These are phyloP conservation scores for Puccinia brachypodii DNA, from an alignment of 1,284 basidiomycete species.

Conservation along the genomic window DNA sequence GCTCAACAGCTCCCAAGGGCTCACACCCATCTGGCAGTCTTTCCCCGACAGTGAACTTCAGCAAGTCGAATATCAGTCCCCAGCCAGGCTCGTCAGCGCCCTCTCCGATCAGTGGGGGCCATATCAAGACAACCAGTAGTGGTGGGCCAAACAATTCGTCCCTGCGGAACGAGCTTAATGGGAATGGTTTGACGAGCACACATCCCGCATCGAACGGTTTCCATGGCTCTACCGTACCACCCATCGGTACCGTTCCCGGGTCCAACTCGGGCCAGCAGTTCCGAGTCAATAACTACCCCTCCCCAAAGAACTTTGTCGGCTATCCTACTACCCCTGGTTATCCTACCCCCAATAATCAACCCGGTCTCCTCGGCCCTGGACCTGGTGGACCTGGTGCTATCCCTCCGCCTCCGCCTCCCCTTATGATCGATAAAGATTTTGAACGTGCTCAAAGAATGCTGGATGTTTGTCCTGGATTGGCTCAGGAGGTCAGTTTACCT, in stretches of 20 bases:
- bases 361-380: background rate
- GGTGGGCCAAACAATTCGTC: background rate
- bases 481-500: slow-evolving; percentile 25
- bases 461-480: slow-evolving; percentile 41
- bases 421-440: slow-evolving; percentile 36
- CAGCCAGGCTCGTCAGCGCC: background rate
- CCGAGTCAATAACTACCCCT: slow-evolving; percentile 42
- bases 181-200: background rate
- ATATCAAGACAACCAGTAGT: background rate
- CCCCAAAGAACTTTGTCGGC: slow-evolving; percentile 8
- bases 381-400: too few relatives aligned
- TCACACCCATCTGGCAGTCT: slow-evolving; percentile 11
- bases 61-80: background rate
- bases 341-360: background rate
- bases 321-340: background rate
- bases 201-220: slow-evolving; percentile 1
- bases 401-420: slow-evolving; percentile 8
- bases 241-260: background rate
- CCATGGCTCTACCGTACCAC: background rate
- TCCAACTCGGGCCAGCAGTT: background rate
- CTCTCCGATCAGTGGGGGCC: background rate
- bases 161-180: slow-evolving; percentile 12
- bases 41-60: slow-evolving; percentile 17
- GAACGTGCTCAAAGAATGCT: slow-evolving; percentile 29
- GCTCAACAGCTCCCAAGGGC: slow-evolving; percentile 5